A percentile compares a stretch with the other conserved stretches of the same genome.
Evolutionary conservation across 768 basidiomycete species (phyloP).

Genomic region (Chalciporus sphaerocephalus): DNA sequence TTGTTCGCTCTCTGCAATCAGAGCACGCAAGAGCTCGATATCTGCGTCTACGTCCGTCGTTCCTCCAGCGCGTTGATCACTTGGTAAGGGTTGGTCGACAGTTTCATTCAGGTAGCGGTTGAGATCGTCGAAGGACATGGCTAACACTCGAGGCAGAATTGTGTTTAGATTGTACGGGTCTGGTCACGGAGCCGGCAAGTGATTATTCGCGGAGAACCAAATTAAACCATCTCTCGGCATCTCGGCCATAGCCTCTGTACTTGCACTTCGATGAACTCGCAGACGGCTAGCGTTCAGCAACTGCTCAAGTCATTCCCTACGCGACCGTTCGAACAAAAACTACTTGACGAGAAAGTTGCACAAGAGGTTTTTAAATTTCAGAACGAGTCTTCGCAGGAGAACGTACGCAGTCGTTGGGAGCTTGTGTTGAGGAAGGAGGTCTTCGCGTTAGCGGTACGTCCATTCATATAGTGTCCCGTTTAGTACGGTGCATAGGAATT

Average conservation of each 20-base stretch:
- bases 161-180: too few relatives aligned
- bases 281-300: constrained; percentile 45
- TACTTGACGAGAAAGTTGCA: constrained; percentile 48
- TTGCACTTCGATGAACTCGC: constrained; percentile 42
- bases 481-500: background rate
- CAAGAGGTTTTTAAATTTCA: constrained; percentile 42
- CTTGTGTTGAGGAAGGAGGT: constrained; percentile 66
- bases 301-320: constrained; percentile 52
- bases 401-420: constrained; percentile 72
- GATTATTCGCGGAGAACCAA: constrained; percentile 23
- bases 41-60: constrained; percentile 34
- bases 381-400: constrained; percentile 48
- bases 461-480: background rate
- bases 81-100: constrained; percentile 8
- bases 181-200: too few relatives aligned
- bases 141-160: background rate
- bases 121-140: constrained; percentile 29
- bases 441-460: constrained; percentile 64
- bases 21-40: constrained; percentile 29
- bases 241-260: constrained; percentile 17
- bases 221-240: constrained; percentile 11
- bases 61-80: constrained; percentile 4
- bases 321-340: constrained; percentile 44
- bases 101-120: constrained; percentile 5
- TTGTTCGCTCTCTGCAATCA: constrained; percentile 26